A percentile compares a stretch with the other conserved stretches of the same genome.
Conservation (phyloP, 805 yeast species). For the Candida golubevii region DNA sequence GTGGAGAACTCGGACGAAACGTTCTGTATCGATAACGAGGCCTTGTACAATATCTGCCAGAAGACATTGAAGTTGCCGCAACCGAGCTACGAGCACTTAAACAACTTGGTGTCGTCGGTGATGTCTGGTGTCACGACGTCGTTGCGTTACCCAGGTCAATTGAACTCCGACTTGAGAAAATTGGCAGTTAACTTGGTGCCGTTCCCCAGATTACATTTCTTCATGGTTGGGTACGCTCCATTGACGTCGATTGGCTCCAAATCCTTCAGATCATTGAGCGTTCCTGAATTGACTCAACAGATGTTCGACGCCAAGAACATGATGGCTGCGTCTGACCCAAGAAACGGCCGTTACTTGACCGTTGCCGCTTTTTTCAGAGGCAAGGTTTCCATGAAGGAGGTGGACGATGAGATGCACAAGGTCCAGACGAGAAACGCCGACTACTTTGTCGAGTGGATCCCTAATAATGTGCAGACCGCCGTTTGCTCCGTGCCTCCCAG, state of each 20-base stretch:
- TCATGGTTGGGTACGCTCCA: slow-evolving; percentile 94
- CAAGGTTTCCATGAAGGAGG: slow-evolving; percentile 87
- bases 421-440: slow-evolving; percentile 78
- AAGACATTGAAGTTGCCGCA: slow-evolving; percentile 75
- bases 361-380: slow-evolving; percentile 95
- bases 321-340: slow-evolving; percentile 95
- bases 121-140: slow-evolving; percentile 96
- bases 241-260: slow-evolving; percentile 76
- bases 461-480: slow-evolving; percentile 91
- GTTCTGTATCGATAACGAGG: slow-evolving; percentile 93
- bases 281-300: slow-evolving; percentile 90
- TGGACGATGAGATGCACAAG: slow-evolving; percentile 87
- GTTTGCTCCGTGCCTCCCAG: slow-evolving; percentile 88
- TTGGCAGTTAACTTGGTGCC: slow-evolving; percentile 93
- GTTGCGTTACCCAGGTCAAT: slow-evolving; percentile 91
- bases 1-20: slow-evolving; percentile 91
- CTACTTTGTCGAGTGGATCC: slow-evolving; percentile 93
- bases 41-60: slow-evolving; percentile 84
- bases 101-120: slow-evolving; percentile 79
- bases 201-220: slow-evolving; percentile 91
- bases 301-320: slow-evolving; percentile 87
- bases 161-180: slow-evolving; percentile 88
- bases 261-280: slow-evolving; percentile 78
- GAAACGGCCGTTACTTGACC: slow-evolving; percentile 85
- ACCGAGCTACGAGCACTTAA: slow-evolving; percentile 77